Evolutionary conservation across 2,329 filamentous ascomycete genomes (phyloP), one percentile per base, ranked within the genome.

Genomic region (Penicillium sp.): DNA sequence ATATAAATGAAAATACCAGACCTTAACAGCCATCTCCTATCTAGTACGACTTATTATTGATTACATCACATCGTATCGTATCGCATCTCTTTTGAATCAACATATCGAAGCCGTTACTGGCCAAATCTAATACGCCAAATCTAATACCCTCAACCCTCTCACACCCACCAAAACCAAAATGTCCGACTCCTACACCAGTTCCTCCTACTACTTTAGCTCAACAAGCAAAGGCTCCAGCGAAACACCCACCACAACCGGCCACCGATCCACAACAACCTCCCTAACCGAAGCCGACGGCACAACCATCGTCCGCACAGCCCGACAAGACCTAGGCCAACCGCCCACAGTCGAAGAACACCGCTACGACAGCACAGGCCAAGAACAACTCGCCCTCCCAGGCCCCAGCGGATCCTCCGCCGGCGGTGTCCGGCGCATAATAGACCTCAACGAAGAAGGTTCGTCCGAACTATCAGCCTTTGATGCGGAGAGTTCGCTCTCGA

Each of bases 321-420:
- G 69, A 22, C 75, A 78, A 57, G 75, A 76, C 37, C 68, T 78
- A 2, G 76, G 76, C 26, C 65, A 75, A 37, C 74, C 75, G 6
- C 66, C 71, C 10, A 59, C 75, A 7, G 57, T 76, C 17, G 75
- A 78, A 58, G 75, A 78, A 56, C 68, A 70, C 1, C 72, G 68
- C 8, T 78, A 73, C 62, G 75, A 78, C 61, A 65, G 63, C 6
- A 69, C 70, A 4, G 75, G 75, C 10, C 72, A 75, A 58, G 73
- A 76, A 53, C 63, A 72, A 35, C 58, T 68, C 13, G 37, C 63
- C 6, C 57, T 63, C 4, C 65, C 58, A 12, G 66, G 49, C 1
- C 62, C 61, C 5, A 64, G 45, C 19, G 65, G 62, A 17, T 63
- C 51, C 17, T 68, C 58, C 7, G 70, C 61, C 8, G 72, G 69